Evolutionary conservation across 2,329 filamentous ascomycete species (phyloP), one percentile per base, ranked within the genome.

Genomic region (Xylaria digitata): DNA sequence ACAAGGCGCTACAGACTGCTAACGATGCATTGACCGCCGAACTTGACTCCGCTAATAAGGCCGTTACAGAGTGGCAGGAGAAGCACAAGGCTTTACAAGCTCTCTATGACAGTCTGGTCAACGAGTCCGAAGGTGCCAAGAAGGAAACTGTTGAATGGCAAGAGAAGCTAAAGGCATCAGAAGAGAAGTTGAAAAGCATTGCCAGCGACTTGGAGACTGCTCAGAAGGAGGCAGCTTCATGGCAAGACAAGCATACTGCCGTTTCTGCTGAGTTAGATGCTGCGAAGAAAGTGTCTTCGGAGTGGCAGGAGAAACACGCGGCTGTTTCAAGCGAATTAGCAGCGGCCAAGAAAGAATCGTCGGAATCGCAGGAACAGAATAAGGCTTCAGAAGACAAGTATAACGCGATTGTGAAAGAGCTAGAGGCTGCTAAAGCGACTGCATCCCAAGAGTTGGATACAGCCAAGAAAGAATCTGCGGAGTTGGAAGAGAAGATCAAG

Each of bases 131-230:
- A 6, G 66, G 26, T 13, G 23, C 49, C 5, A 58, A 56, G 67
- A 62, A 64, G 26, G 61, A 65, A 23, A 43, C 48, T 23, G 19
- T 45, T 50, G 69, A 75, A 61, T 73, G 71, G 43, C 76, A 79
- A 75, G 74, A 77, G 59, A 74, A 73, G 68, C 68, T 71, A 57
- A 66, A 68, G 49, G 52, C 68, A 6, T 48, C 72, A 17, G 63
- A 74, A 53, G 58, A 59, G 6, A 67, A 66, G 32, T 60, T 73
- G 48, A 65, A 63, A 23, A 64, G 70, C n/a, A 66, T 73, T 11
- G 76, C 77, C 72, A 76, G 72, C 52, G 71, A 78, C 50, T 75
- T 79, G 15, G 76, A 77, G 21, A 72, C 76, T n/a, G 73, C 78
- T 8, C 74, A 76, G 71, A 70, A 71, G 26, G 67, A 70, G 19